Base-by-base conservation (phyloP, 2,329 filamentous ascomycete species). In the Alternaria metachromatica region DNA sequence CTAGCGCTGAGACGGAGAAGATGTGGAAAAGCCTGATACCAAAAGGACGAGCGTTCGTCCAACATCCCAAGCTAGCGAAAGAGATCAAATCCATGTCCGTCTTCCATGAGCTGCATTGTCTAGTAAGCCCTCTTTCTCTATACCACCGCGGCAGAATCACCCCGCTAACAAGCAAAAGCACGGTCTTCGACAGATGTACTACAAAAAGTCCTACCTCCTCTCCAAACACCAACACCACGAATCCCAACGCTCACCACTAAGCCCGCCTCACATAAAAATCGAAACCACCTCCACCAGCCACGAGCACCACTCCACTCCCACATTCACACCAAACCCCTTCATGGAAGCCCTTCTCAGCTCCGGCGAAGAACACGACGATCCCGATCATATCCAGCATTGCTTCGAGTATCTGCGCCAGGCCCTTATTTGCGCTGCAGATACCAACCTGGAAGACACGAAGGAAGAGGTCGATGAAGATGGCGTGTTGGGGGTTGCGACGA, bases 371-470 rank as follows among this genome's bases (percentile, higher is more conserved):
- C 30, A 50, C 12, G 30, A 62, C 11, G 25, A 49, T 4, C 13
- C 45, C 3, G 49, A 41, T 0, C 64, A 66, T 8, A 28, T 60
- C 10, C 30, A 23, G 7, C 72, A 76, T 43, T 76, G 73, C 51
- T 75, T 76, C 55, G 70, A 74, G 20, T 76, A 75, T 51, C 45
- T 76, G 5, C 46, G 73, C 4, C 71, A 76, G 25, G 69, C 68
- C 1, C 68, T 76, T 28, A 73, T 68, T 60, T 76, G 73, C 43
- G 65, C 67, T 30, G 72, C 70, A 3, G 73, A 76, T 55, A 71
- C 66, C 28, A 76, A 70, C 18, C 25, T 76, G 15, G 72, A 66
- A 33, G 55, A 59, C n/a, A 50, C 55, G 7, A n/a, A 21, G 4
- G 15, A 11, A 7, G 45, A 6, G 5, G 10, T 60, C 20, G 64